Conservation (phyloP, 768 basidiomycete genomes). For the Flagelloscypha sp. region DNA sequence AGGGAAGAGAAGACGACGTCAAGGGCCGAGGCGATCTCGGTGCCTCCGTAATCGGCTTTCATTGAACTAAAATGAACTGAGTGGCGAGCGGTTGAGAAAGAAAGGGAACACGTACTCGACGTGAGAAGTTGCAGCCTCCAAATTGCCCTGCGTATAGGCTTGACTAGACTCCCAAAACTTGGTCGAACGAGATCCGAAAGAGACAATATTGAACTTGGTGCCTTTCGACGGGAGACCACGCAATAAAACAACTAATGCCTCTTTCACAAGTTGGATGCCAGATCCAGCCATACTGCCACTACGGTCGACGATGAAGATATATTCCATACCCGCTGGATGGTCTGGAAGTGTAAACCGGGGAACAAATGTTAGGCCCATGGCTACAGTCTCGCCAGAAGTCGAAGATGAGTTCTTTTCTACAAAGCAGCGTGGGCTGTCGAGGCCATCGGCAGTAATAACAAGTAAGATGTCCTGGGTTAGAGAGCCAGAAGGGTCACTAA, state of each 20-base stretch:
- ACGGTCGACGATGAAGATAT: slow-evolving; percentile 53
- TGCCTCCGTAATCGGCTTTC: slow-evolving; percentile 34
- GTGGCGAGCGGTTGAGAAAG: no score
- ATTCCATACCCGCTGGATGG: slow-evolving; percentile 41
- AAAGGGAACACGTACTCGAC: no score
- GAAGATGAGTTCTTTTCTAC: slow-evolving; percentile 33
- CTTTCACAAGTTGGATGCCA: slow-evolving; percentile 37
- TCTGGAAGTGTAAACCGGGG: slow-evolving; percentile 41
- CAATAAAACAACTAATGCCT: slow-evolving; percentile 38
- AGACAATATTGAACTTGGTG: slow-evolving; percentile 48
- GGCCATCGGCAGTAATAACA: slow-evolving; percentile 35
- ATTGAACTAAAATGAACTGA: slow-evolving; percentile 4
- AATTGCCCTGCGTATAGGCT: slow-evolving; percentile 16
- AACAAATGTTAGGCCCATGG: slow-evolving; percentile 47
- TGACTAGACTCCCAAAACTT: slow-evolving; percentile 29
- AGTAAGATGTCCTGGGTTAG: slow-evolving; percentile 53
- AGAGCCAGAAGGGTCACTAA: slow-evolving; percentile 34
- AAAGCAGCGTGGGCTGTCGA: slow-evolving; percentile 51
- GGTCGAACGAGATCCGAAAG: slow-evolving; percentile 32
- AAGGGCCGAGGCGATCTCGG: slow-evolving; percentile 40
- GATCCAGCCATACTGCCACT: slow-evolving; percentile 47
- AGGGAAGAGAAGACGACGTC: slow-evolving; percentile 26
- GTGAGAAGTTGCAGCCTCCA: slow-evolving; percentile 3
- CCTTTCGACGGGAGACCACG: slow-evolving; percentile 34
- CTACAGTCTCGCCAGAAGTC: slow-evolving; percentile 31